phyloP scores from a whole-genome alignment of 2,329 filamentous ascomycete species.

The Kalaharituber pfeilii region DNA sequence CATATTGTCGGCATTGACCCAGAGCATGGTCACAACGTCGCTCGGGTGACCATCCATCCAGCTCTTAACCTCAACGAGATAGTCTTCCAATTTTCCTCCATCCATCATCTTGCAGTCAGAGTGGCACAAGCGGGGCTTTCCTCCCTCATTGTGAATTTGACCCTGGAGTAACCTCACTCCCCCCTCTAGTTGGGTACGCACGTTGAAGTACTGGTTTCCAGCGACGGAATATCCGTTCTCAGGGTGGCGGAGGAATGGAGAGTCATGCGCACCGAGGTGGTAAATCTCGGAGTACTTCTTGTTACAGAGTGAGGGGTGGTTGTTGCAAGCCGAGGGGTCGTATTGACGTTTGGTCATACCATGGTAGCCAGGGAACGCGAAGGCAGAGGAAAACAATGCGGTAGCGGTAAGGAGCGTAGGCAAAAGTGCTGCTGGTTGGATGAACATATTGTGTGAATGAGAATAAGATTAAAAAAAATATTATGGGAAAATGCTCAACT shows the following conservation, averaged over 20 bases:
- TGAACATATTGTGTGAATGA: neutral
- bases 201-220: slow-evolving; percentile 59
- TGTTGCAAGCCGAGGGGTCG: slow-evolving; percentile 50
- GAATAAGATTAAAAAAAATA: neutral
- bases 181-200: slow-evolving; percentile 50
- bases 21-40: slow-evolving; percentile 57
- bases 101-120: slow-evolving; percentile 49
- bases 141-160: slow-evolving; percentile 48
- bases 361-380: neutral
- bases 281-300: slow-evolving; percentile 59
- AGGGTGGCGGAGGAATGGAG: slow-evolving; percentile 49
- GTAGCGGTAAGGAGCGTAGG: neutral
- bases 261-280: slow-evolving; percentile 60
- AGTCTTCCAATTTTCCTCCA: slow-evolving; percentile 45
- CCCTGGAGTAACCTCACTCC: slow-evolving; percentile 54
- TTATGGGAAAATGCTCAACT: neutral
- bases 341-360: slow-evolving; percentile 7
- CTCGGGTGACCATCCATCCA: slow-evolving; percentile 56
- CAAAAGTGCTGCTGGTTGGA: neutral
- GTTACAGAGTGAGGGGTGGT: slow-evolving; percentile 55
- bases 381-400: neutral
- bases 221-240: slow-evolving; percentile 44
- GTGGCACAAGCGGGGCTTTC: slow-evolving; percentile 52
- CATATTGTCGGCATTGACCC: slow-evolving; percentile 52
- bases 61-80: slow-evolving; percentile 44